phyloP scores from a whole-genome alignment of 2,329 filamentous ascomycete genomes.

The Apiospora rasikravindrae region DNA sequence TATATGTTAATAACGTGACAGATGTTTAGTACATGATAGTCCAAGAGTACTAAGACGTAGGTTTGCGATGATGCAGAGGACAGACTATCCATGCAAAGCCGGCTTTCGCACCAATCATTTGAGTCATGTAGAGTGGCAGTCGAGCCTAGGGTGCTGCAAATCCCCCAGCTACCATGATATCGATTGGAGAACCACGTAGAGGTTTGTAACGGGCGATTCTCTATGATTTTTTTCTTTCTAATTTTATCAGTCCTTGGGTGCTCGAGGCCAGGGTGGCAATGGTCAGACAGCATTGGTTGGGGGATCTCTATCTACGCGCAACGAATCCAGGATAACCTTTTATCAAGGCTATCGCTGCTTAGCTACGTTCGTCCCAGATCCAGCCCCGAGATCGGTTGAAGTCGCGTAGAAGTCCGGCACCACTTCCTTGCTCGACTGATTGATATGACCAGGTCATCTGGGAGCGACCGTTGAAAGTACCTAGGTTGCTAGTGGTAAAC shows the following conservation, averaged over 20 bases:
- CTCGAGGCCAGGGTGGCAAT: background rate
- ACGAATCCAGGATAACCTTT: background rate
- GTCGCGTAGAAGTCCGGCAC: background rate
- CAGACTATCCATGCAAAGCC: background rate
- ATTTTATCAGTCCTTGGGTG: background rate
- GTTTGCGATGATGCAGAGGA: background rate
- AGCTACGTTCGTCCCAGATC: background rate
- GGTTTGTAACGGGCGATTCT: background rate
- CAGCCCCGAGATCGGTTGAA: background rate
- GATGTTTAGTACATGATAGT: background rate
- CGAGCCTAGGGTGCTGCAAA: background rate
- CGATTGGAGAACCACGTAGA: background rate
- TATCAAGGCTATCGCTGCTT: background rate
- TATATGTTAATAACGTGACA: background rate
- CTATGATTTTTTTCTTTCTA: no score
- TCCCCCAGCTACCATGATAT: background rate
- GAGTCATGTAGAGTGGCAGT: background rate
- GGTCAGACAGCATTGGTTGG: background rate
- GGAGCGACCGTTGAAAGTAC: slow-evolving; percentile 6
- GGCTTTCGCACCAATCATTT: background rate
- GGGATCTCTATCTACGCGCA: background rate
- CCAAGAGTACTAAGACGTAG: background rate
- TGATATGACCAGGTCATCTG: background rate
- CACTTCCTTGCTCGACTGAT: background rate
- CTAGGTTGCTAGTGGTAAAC: background rate